A percentile compares a stretch with the other conserved stretches of the same genome.
phyloP scores from a whole-genome alignment of 2,329 filamentous ascomycete genomes.

The Aspergillus latus region DNA sequence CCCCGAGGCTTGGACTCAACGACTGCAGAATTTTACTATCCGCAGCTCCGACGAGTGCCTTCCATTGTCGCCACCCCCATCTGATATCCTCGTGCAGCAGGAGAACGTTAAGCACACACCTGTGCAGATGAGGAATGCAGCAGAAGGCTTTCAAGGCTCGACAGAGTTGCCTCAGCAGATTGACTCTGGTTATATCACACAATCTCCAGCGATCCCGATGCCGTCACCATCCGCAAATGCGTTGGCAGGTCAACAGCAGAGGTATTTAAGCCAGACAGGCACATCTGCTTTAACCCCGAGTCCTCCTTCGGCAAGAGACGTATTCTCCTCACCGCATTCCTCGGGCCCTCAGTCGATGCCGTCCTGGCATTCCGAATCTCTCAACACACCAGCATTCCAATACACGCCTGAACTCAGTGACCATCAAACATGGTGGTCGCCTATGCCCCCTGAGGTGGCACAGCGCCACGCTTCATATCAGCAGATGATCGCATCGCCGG shows the following conservation, averaged over 20 bases:
- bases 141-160: conserved; percentile 33
- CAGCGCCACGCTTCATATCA: conserved; percentile 40
- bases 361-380: conserved; percentile 43
- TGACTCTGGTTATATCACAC: conserved; percentile 33
- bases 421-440: conserved; percentile 43
- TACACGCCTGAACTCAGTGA: conserved; percentile 44
- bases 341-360: conserved; percentile 41
- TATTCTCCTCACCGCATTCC: conserved; percentile 41
- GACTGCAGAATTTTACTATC: conserved; percentile 55
- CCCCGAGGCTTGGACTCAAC: conserved; percentile 53
- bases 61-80: conserved; percentile 48
- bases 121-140: conserved; percentile 37
- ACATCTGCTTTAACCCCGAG: conserved; percentile 35
- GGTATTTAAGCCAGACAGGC: conserved; percentile 33
- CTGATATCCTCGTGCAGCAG: conserved; percentile 43
- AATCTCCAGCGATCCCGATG: conserved; percentile 36
- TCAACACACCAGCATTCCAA: conserved; percentile 37
- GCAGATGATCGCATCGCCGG: conserved; percentile 34
- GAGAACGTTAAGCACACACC: conserved; percentile 36
- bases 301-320: conserved; percentile 39
- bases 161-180: conserved; percentile 36
- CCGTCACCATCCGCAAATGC: conserved; percentile 32
- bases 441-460: conserved; percentile 35
- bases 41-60: conserved; percentile 45
- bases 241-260: conserved; percentile 33